Percentiles rank a stretch among this genome's conserved stretches.
phyloP scores from a whole-genome alignment of 345 rosid genomes.

The Eucalyptus tenuipes region DNA sequence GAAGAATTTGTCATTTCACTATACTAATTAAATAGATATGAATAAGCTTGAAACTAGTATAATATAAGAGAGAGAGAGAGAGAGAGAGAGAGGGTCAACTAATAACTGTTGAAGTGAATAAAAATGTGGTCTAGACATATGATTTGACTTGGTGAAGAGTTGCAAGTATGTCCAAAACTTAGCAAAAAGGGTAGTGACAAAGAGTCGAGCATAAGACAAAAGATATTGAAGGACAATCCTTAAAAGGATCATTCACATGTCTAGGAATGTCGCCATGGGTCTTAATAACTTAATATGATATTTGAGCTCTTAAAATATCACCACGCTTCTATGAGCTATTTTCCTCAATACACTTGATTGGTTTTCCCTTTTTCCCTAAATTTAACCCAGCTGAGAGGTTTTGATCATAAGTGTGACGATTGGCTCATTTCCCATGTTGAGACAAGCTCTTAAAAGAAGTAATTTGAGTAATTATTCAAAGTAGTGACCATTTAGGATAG shows the following conservation, averaged over 20 bases:
- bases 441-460: neutral
- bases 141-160: neutral
- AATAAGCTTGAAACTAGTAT: neutral
- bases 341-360: neutral
- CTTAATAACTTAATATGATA: neutral
- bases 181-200: neutral
- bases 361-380: neutral
- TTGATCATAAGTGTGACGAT: neutral
- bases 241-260: neutral
- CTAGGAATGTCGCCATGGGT: neutral
- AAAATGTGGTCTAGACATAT: neutral
- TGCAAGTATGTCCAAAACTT: neutral
- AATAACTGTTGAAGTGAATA: neutral
- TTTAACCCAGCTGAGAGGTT: neutral
- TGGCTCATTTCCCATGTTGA: neutral
- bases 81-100: neutral
- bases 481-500: neutral
- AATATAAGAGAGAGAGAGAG: neutral
- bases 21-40: neutral
- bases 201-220: neutral
- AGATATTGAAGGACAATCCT: neutral
- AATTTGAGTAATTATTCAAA: neutral
- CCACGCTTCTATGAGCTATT: rapidly evolving
- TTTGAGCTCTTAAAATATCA: neutral
- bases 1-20: neutral